Evolutionary conservation across 176 grass and related monocot genomes (phyloP).

Genomic region (Dendrocalamus sinicus): DNA sequence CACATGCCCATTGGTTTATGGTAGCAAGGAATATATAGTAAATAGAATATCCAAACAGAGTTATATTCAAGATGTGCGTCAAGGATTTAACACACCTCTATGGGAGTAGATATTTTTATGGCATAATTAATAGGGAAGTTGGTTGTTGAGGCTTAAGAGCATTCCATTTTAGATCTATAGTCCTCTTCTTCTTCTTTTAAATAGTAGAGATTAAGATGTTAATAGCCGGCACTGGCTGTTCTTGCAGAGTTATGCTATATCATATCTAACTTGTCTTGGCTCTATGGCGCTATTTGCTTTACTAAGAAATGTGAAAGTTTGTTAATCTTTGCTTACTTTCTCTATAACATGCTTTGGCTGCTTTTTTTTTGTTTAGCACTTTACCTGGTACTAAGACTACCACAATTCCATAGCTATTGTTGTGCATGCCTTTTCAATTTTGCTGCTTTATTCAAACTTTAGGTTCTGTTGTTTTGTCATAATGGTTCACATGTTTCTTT

Average conservation of each 20-base stretch:
- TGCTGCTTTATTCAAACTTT: slow-evolving; percentile 8
- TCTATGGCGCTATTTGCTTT: slow-evolving; percentile 3
- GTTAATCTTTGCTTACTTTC: neutral
- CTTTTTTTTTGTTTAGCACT: neutral
- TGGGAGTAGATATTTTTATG: neutral
- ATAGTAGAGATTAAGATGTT: neutral
- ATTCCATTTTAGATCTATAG: neutral
- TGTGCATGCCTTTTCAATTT: neutral
- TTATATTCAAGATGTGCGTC: no score
- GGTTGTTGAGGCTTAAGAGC: neutral
- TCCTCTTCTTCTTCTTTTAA: neutral
- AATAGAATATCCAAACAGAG: no score
- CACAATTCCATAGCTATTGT: slow-evolving; percentile 11
- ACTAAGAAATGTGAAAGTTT: neutral
- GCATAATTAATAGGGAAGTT: neutral
- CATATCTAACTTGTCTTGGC: slow-evolving; percentile 8
- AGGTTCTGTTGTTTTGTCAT: neutral
- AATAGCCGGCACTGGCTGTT: neutral
- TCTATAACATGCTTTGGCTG: neutral
- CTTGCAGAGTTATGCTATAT: neutral
- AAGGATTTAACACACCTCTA: no score
- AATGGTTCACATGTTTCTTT: neutral
- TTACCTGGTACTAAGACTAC: neutral
- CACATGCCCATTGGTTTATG: no score
- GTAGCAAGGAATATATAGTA: no score